Base-by-base conservation (phyloP, 2,329 filamentous ascomycete species). In the Botrytis deweyae region DNA sequence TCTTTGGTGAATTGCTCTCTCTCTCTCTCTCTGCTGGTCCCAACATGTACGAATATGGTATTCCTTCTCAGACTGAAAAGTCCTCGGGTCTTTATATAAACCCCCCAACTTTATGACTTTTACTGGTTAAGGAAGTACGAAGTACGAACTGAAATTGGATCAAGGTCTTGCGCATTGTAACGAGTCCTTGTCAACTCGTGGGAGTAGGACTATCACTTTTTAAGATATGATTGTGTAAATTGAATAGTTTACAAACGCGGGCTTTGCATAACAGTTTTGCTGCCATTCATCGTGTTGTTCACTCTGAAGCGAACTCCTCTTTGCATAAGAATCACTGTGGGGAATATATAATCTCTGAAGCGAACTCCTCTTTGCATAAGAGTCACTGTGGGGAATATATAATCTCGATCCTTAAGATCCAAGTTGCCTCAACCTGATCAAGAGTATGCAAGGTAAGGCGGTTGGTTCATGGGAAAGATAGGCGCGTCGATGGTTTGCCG, bases 341-440 rank as follows among this genome's bases (percentile, higher is more conserved):
- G 1, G 10, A 4, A 2, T 46, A 20, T 9, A 49, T 25, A 25
- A 49, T 12, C 46, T 46, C 22, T n/a, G n/a, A n/a, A n/a, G n/a
- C n/a, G n/a, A n/a, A n/a, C n/a, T n/a, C n/a, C n/a, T n/a, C n/a
- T 10, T 49, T 25, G 46, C 22, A 25, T 12, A 1, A 12, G 9
- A 25, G 4, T 12, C 8, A 4, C 20, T 9, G 3, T 4, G 22
- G 1, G 1, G 10, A 4, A 2, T 46, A 20, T 9, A 49, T 25
- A 25, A 49, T 12, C 46, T 46, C 22, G 25, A 49, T 49, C 22
- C 9, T 22, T 7, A 20, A 22, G 20, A 46, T 46, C 1, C 46
- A 49, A 25, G 22, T 52, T 52, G 22, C 22, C 22, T 52, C 4
- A 52, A 2, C 22, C 22, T 14, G 22, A 25, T 52, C 46, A 25